A percentile compares a stretch with the other conserved stretches of the same genome.
phyloP scores from a whole-genome alignment of 2,329 filamentous ascomycete species.

The Pseudocercospora ulei region DNA sequence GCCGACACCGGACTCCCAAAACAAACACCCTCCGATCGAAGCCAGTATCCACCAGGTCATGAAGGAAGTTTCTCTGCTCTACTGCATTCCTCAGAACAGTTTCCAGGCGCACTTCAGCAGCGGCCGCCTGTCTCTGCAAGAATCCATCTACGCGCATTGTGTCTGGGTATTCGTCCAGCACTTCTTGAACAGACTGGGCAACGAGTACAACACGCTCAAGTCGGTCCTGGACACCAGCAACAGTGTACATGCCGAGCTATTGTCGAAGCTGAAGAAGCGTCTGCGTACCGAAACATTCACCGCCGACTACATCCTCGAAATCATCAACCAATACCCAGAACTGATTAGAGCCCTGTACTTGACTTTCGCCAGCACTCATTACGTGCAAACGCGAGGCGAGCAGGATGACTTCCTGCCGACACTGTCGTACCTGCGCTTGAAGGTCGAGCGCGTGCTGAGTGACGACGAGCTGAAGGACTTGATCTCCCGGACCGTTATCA shows the following conservation, averaged over 20 bases:
- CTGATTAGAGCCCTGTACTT: conserved; percentile 82
- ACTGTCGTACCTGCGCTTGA: conserved; percentile 56
- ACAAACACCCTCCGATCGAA: conserved; percentile 69
- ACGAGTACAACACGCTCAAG: conserved; percentile 80
- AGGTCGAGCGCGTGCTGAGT: conserved; percentile 64
- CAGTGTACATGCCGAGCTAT: conserved; percentile 72
- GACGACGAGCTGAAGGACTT: conserved; percentile 63
- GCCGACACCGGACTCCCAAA: conserved; percentile 52
- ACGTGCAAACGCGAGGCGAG: conserved; percentile 55
- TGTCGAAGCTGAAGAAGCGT: conserved; percentile 90
- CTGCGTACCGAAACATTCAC: conserved; percentile 95
- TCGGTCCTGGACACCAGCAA: conserved; percentile 72
- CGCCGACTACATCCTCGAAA: conserved; percentile 93
- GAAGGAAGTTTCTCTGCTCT: conserved; percentile 92
- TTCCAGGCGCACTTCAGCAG: conserved; percentile 82
- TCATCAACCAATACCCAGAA: conserved; percentile 81
- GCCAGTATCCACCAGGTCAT: conserved; percentile 97
- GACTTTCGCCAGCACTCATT: conserved; percentile 81
- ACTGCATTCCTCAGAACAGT: conserved; percentile 96
- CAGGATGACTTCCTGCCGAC: conserved; percentile 62
- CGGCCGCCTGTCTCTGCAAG: conserved; percentile 80
- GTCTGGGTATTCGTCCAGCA: conserved; percentile 97
- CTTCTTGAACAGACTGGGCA: conserved; percentile 88
- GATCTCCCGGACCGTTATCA: conserved; percentile 69
- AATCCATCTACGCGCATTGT: conserved; percentile 94